Conservation (phyloP, 805 yeast species). For the Sungouiella thailandica region DNA sequence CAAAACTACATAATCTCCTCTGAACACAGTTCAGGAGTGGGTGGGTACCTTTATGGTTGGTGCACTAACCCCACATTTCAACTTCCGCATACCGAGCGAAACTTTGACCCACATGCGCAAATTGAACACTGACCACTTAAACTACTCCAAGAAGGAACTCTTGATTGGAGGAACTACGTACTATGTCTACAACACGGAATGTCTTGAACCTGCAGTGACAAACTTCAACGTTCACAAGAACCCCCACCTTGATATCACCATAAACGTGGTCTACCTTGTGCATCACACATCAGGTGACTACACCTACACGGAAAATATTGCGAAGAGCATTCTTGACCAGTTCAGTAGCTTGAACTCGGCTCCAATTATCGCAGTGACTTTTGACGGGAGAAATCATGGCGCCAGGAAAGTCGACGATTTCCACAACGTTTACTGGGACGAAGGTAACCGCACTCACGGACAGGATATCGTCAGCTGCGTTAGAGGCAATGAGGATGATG, state of each 20-base stretch:
- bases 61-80: no score
- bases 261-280: constrained; percentile 39
- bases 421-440: constrained; percentile 41
- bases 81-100: not conserved
- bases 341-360: constrained; percentile 14
- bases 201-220: constrained; percentile 22
- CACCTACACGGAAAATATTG: constrained; percentile 35
- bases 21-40: no score
- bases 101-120: constrained; percentile 7
- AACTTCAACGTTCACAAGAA: constrained; percentile 9
- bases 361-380: constrained; percentile 44
- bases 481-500: constrained; percentile 45
- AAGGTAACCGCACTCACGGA: constrained; percentile 47
- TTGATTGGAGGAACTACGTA: constrained; percentile 43
- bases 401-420: constrained; percentile 30
- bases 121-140: constrained; percentile 6
- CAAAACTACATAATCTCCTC: no score
- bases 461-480: constrained; percentile 45
- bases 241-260: constrained; percentile 19
- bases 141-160: constrained; percentile 5
- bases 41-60: no score
- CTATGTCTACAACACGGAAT: constrained; percentile 38
- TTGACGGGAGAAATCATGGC: constrained; percentile 57
- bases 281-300: constrained; percentile 44
- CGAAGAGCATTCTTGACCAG: constrained; percentile 30